Evolutionary conservation across 306 rosid genomes (phyloP).

Genomic region (Ziziphus jujuba): DNA sequence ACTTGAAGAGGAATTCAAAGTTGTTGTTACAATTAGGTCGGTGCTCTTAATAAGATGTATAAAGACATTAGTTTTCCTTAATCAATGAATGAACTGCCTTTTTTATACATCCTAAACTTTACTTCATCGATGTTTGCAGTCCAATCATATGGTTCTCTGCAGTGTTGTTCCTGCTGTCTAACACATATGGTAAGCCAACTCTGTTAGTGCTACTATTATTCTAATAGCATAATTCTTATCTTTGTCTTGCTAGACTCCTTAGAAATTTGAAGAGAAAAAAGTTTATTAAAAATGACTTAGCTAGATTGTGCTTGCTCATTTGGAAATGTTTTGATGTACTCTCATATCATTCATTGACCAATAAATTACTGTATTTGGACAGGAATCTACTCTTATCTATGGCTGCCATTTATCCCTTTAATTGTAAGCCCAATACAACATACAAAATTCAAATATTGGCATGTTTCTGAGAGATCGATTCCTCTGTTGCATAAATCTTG

Average conservation of each 20-base stretch:
- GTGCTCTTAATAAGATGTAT: neutral
- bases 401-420: conserved; percentile 82
- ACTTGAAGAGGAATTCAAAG: conserved; percentile 84
- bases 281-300: too few relatives aligned
- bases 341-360: conserved; percentile 1
- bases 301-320: too few relatives aligned
- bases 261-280: too few relatives aligned
- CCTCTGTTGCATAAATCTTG: neutral
- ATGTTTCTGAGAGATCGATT: too few relatives aligned
- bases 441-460: neutral
- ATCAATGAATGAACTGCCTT: neutral
- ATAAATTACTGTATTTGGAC: conserved; percentile 24
- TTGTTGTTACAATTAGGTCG: conserved; percentile 80
- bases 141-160: conserved; percentile 79
- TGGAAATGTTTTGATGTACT: neutral
- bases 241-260: too few relatives aligned
- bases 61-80: conserved; percentile 16
- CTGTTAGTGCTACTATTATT: too few relatives aligned
- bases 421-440: conserved; percentile 50
- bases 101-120: conserved; percentile 4
- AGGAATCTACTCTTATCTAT: conserved; percentile 68
- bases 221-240: too few relatives aligned
- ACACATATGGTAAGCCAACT: conserved; percentile 57
- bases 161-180: conserved; percentile 58
- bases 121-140: conserved; percentile 45